Conservation (phyloP, 768 basidiomycete species). For the Lyophyllum decastes region DNA sequence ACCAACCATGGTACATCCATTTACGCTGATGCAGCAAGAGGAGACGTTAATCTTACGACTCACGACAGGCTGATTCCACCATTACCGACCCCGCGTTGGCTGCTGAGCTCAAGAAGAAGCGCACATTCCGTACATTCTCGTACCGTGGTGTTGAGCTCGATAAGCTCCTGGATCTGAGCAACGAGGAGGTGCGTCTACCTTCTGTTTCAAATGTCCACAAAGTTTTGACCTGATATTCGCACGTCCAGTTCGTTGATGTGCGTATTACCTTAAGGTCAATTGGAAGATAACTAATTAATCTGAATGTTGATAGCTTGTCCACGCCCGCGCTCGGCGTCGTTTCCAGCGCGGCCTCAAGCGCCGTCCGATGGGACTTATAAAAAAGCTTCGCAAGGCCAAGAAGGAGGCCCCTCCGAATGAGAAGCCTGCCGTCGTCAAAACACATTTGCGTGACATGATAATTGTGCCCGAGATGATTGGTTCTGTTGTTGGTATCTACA, state of each 20-base stretch:
- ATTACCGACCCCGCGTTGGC: constrained; percentile 92
- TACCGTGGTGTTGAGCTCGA: constrained; percentile 99
- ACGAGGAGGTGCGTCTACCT: constrained; percentile 79
- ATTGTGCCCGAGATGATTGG: constrained; percentile 99
- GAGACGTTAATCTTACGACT: constrained; percentile 16
- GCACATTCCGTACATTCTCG: constrained; percentile 98
- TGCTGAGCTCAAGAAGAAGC: constrained; percentile 97
- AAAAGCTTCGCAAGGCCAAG: constrained; percentile 99
- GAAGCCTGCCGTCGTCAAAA: constrained; percentile 98
- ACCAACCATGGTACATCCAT: constrained; percentile 37
- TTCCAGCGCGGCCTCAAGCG: constrained; percentile 99
- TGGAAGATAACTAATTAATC: not conserved
- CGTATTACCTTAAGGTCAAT: constrained; percentile 21
- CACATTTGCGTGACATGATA: constrained; percentile 99
- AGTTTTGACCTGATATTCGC: not conserved
- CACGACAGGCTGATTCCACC: constrained; percentile 68
- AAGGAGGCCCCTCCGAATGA: constrained; percentile 99
- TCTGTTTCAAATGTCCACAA: not conserved
- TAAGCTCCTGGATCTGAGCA: constrained; percentile 94
- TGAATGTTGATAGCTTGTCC: constrained; percentile 70
- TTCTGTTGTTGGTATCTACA: constrained; percentile 97
- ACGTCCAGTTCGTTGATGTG: constrained; percentile 76
- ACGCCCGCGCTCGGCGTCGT: constrained; percentile 96
- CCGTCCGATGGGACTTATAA: constrained; percentile 97
- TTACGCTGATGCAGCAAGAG: not conserved